phyloP scores from a whole-genome alignment of 176 grass and related monocot genomes.

The Zoysia pacifica region DNA sequence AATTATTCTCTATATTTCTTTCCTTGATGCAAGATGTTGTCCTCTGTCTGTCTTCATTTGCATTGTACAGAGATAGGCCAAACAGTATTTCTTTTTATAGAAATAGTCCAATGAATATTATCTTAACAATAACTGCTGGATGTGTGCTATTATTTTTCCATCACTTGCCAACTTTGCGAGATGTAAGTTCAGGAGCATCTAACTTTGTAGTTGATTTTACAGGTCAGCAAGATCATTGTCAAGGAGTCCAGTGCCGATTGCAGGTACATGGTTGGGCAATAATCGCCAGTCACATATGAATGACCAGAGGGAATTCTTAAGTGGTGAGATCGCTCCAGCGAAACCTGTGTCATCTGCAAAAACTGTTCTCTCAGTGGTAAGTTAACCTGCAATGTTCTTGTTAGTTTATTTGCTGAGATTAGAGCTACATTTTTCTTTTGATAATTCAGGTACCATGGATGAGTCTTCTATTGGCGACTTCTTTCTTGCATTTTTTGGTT shows the following conservation, averaged over 20 bases:
- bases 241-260: constrained; percentile 65
- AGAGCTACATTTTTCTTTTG: constrained; percentile 2
- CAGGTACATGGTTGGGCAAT: constrained; percentile 65
- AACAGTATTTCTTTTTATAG: neutral
- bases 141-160: constrained; percentile 18
- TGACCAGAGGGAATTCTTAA: constrained; percentile 46
- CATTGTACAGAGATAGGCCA: constrained; percentile 1
- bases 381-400: constrained; percentile 30
- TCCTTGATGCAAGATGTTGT: constrained; percentile 11
- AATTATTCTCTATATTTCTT: constrained; percentile 21
- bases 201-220: constrained; percentile 34
- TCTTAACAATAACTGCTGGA: neutral
- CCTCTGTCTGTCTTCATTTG: neutral
- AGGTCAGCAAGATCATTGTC: constrained; percentile 96
- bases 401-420: constrained; percentile 19
- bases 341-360: constrained; percentile 57
- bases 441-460: constrained; percentile 72
- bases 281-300: constrained; percentile 36
- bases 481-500: constrained; percentile 53
- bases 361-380: constrained; percentile 80
- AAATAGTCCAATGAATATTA: constrained; percentile 16
- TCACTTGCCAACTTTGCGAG: neutral
- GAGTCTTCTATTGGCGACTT: constrained; percentile 54
- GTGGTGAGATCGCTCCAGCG: constrained; percentile 32
- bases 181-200: constrained; percentile 27